Percentiles rank a stretch among this genome's conserved stretches.
phyloP scores from a whole-genome alignment of 179 eudicot genomes.

The Beta corolliflora region DNA sequence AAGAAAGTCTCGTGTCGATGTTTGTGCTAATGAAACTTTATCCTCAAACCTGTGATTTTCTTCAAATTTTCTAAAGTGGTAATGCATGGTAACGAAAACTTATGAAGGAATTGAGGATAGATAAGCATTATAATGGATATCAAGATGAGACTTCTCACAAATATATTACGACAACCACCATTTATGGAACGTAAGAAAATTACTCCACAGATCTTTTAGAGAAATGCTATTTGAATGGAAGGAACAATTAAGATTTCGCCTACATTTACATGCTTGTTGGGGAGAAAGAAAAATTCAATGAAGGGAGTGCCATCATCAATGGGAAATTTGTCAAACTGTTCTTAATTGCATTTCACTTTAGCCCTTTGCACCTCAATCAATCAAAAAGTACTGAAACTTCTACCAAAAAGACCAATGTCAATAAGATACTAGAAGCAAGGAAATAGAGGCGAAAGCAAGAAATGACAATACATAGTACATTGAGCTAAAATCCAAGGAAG shows the following conservation, averaged over 20 bases:
- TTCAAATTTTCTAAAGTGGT: too few relatives aligned
- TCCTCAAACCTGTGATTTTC: too few relatives aligned
- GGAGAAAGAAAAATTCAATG: neutral
- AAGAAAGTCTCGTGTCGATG: too few relatives aligned
- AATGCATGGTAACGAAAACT: too few relatives aligned
- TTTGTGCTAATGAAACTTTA: too few relatives aligned
- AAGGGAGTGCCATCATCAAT: neutral
- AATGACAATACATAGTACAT: neutral
- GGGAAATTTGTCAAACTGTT: neutral
- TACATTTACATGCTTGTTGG: neutral
- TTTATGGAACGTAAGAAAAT: too few relatives aligned
- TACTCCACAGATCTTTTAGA: neutral
- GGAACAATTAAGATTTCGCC: neutral
- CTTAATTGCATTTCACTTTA: neutral
- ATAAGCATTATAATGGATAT: too few relatives aligned
- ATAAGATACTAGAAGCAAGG: neutral
- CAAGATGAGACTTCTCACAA: too few relatives aligned
- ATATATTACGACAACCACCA: too few relatives aligned
- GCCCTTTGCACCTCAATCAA: neutral
- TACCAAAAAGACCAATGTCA: neutral
- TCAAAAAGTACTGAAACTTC: neutral
- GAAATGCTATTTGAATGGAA: too few relatives aligned
- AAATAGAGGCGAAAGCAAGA: neutral
- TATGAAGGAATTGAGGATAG: too few relatives aligned
- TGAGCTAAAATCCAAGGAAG: conserved; percentile 16